Evolutionary conservation across 2,329 filamentous ascomycete species (phyloP).

Genomic region (Alternaria sp.): DNA sequence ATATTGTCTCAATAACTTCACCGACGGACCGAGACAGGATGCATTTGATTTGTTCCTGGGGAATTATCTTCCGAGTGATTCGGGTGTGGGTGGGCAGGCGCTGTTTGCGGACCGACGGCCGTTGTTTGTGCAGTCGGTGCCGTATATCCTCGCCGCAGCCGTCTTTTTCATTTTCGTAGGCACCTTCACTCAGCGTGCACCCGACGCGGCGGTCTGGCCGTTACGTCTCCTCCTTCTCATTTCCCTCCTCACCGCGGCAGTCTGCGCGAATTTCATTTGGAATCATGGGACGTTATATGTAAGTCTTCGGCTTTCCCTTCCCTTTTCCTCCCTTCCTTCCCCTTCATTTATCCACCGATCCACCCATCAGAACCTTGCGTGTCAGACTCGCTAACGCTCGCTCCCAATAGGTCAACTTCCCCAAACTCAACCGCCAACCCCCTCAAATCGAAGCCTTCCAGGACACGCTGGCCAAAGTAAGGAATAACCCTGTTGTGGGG

Average conservation of each 20-base stretch:
- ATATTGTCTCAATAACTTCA: constrained; percentile 93
- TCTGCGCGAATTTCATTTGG: constrained; percentile 78
- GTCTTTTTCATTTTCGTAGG: constrained; percentile 82
- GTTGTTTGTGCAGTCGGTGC: constrained; percentile 87
- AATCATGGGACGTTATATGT: constrained; percentile 92
- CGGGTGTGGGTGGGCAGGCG: constrained; percentile 71
- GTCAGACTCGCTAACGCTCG: too few species aligned
- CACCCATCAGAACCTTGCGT: too few species aligned
- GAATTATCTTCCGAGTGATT: constrained; percentile 76
- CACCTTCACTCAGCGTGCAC: constrained; percentile 72
- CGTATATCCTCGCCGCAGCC: constrained; percentile 86
- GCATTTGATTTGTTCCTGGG: constrained; percentile 94
- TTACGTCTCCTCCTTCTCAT: constrained; percentile 81
- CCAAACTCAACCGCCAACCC: constrained; percentile 87
- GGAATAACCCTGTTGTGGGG: constrained; percentile 82
- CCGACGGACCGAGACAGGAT: constrained; percentile 92
- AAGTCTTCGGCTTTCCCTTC: constrained; percentile 43
- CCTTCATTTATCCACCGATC: too few species aligned
- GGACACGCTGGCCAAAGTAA: constrained; percentile 81
- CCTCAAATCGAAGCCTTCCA: constrained; percentile 88
- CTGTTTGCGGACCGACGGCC: constrained; percentile 87
- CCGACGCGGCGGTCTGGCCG: constrained; percentile 78
- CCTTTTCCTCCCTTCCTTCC: neutral
- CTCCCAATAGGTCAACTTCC: constrained; percentile 80
- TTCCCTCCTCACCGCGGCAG: constrained; percentile 73